Base-by-base conservation (phyloP, 306 rosid species). In the Castanea sativa region DNA sequence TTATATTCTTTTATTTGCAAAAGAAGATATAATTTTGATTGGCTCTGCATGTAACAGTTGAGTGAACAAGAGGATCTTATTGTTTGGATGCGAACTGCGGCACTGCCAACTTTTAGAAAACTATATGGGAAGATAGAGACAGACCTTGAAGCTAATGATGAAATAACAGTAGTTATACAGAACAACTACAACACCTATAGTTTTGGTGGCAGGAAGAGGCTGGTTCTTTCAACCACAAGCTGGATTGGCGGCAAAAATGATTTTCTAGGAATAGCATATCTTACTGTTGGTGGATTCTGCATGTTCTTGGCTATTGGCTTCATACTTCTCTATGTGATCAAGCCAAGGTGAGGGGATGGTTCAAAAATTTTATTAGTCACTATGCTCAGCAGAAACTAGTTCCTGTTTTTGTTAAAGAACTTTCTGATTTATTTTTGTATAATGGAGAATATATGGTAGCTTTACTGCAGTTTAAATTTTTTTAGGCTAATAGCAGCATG, bases 1-100 rank as follows among this genome's bases (percentile, higher is more conserved):
- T 49, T 49, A 49, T 12, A 3, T 49, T 49, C 14, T 49, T 49
- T 49, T 49, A 49, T 49, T 49, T 49, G 16, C 53, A 13, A 49
- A 49, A 49, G 20, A 59, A 33, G 69, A 79, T 61, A 51, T 73
- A 79, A 80, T 21, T 51, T 76, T 76, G 71, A 51, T 79, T 29
- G 61, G 78, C 78, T 85, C 52, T 88, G 12, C 77, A 55, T 87
- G 87, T n/a, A 71, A 75, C 83, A 94, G 96, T 74, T 94, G 85
- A 94, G 93, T 74, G 78, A 89, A 76, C 98, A 94, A 88, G 94
- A 82, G 80, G 98, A 94, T 84, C 93, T 94, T 60, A 94, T 94
- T 38, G 98, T 94, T 75, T 94, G 98, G 98, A 94, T 94, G 98
- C 73, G 97, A 76, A 89, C 93, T 14, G 96, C 97, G 18, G 96